These are phyloP conservation scores for Thinopyrum elongatum DNA, from an alignment of 176 grass and related monocot genomes.

Conservation along the genomic window DNA sequence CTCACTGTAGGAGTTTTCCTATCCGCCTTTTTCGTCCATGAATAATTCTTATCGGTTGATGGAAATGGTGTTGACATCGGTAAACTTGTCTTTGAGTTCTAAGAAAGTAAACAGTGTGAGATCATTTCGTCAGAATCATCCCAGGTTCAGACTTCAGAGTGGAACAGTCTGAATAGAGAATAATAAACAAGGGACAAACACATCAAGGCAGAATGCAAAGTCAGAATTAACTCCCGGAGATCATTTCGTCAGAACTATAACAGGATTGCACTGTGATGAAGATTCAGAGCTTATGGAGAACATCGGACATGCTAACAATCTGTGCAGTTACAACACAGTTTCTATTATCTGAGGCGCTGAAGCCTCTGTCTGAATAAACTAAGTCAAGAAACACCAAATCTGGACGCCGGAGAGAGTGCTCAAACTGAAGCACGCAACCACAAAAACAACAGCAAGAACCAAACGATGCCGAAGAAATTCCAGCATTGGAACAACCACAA, in stretches of 20 bases:
- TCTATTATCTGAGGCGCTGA: not conserved
- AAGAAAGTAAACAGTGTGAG: too few relatives aligned
- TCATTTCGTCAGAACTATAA: not conserved
- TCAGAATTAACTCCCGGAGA: not conserved
- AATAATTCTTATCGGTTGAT: not conserved
- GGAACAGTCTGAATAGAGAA: not conserved
- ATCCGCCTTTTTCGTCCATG: not conserved
- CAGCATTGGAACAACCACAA: too few relatives aligned
- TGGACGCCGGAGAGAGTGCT: slow-evolving; percentile 14
- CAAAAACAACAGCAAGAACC: too few relatives aligned
- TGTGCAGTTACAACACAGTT: not conserved
- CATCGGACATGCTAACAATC: too few relatives aligned
- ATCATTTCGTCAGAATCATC: too few relatives aligned
- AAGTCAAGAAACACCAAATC: not conserved
- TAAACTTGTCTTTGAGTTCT: too few relatives aligned
- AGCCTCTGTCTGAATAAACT: not conserved
- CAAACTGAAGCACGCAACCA: not conserved
- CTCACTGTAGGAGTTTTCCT: not conserved
- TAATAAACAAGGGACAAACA: too few relatives aligned
- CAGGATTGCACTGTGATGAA: not conserved
- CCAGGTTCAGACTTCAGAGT: too few relatives aligned
- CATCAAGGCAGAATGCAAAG: too few relatives aligned
- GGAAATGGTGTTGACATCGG: too few relatives aligned
- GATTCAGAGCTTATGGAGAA: too few relatives aligned
- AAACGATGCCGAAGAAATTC: too few relatives aligned